These are phyloP conservation scores for Sicyos edulis DNA, from an alignment of 306 rosid species.

Conservation along the genomic window DNA sequence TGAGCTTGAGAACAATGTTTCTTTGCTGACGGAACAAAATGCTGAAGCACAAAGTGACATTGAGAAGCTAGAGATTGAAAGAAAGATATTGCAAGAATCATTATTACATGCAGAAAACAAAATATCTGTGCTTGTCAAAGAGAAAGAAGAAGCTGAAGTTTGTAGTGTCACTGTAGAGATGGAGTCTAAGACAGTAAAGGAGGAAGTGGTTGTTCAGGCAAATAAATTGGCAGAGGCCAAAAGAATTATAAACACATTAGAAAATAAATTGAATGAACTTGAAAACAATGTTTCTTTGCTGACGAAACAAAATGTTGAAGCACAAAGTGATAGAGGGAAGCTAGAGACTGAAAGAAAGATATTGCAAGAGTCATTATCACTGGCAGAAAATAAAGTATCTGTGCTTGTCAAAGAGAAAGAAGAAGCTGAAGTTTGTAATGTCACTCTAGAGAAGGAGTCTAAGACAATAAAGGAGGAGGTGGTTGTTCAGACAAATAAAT, in stretches of 20 bases:
- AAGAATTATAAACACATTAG: conserved; percentile 51
- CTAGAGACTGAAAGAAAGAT: conserved; percentile 52
- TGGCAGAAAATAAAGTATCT: too few species aligned
- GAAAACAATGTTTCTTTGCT: conserved; percentile 42
- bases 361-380: too few species aligned
- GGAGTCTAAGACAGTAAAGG: conserved; percentile 52
- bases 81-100: too few species aligned
- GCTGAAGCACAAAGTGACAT: conserved; percentile 42
- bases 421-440: too few species aligned
- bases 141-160: too few species aligned
- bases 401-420: too few species aligned
- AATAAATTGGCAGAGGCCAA: conserved; percentile 58
- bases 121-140: too few species aligned
- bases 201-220: conserved; percentile 49
- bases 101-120: too few species aligned
- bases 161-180: too few species aligned
- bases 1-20: conserved; percentile 40
- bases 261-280: conserved; percentile 49
- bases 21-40: conserved; percentile 52
- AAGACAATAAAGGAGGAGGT: too few species aligned
- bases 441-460: too few species aligned
- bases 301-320: conserved; percentile 52
- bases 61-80: conserved; percentile 62
- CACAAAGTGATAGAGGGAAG: conserved; percentile 42
- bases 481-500: too few species aligned